phyloP scores from a whole-genome alignment of 768 basidiomycete species.

The Coprinopsis marcescibilis region DNA sequence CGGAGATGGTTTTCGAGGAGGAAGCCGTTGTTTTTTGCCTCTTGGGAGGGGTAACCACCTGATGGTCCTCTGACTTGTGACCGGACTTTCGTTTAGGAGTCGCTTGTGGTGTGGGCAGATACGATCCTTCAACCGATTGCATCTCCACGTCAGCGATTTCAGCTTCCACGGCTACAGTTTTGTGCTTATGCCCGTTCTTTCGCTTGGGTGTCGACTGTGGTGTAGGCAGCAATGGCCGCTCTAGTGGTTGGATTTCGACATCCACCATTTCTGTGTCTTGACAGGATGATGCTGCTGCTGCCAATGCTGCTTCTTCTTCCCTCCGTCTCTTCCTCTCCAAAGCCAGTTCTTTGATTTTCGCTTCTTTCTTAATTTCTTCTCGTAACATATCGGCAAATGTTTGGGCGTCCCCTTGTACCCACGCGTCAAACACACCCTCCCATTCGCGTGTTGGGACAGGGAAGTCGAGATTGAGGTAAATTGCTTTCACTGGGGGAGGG shows the following conservation, averaged over 20 bases:
- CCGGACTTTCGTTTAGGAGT: constrained; percentile 4
- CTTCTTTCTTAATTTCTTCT: constrained; percentile 53
- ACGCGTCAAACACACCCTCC: constrained; percentile 87
- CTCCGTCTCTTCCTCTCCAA: constrained; percentile 52
- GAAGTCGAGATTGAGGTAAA: constrained; percentile 86
- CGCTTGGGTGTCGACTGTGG: constrained; percentile 5
- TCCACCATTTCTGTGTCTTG: constrained; percentile 14
- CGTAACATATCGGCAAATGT: constrained; percentile 59
- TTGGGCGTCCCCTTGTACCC: constrained; percentile 88
- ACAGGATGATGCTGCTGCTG: constrained; percentile 8
- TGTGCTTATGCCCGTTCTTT: constrained; percentile 6
- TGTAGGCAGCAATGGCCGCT: constrained; percentile 1
- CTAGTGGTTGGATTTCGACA: constrained; percentile 3
- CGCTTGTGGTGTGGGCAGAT: constrained; percentile 5
- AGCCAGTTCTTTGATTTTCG: constrained; percentile 46
- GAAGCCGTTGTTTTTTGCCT: neutral
- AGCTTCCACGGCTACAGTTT: too few relatives aligned
- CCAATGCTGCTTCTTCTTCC: constrained; percentile 38
- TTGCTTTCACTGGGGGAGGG: constrained; percentile 44
- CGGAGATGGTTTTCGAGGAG: too few relatives aligned
- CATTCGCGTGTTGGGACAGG: constrained; percentile 81
- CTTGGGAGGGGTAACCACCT: constrained; percentile 1
- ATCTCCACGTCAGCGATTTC: constrained; percentile 9
- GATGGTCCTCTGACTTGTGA: neutral
- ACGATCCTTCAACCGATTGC: neutral